Evolutionary conservation across 1,284 basidiomycete species (phyloP), one percentile per base, ranked within the genome.

Genomic region (Anthracocystis walkeri): DNA sequence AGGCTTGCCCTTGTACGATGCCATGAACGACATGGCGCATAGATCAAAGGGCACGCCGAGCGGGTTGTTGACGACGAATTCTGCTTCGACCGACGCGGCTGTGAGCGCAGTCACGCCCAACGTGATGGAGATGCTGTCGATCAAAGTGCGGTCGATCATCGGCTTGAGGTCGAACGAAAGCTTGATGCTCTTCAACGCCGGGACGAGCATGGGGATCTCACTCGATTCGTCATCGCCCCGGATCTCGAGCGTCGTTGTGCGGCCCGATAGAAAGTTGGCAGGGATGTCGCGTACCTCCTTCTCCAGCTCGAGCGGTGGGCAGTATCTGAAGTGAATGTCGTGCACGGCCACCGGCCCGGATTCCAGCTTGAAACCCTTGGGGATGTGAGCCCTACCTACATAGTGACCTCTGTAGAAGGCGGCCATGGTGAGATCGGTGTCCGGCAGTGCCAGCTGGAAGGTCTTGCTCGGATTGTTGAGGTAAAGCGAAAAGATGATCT

Each of bases 41-140:
- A 82, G 58, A 50, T 80, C 71, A 45, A 82, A 79, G 4, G 69
- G 61, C 7, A 82, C 77, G 11, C 62, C 73, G 1, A 82, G 57
- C 20, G 80, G 80, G 46, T 82, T 82, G 58, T 71, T 77, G 49
- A 82, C 65, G 16, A 77, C 71, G 27, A 78, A 82, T 20, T 65
- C 61, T 18, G 77, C 75, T 18, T 79, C 74, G 11, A 80, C 72
- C 25, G 74, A 71, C 7, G 70, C 63, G 8, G 75, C 56, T 6
- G 78, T 79, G 6, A 82, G 55, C 14, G 80, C 77, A n/a, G 65
- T 70, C 16, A 78, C 63, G n/a, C 78, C 75, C 6, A 82, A 48
- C 7, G 73, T 66, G 50, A 80, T 77, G 10, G 74, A 71, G 54
- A 82, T 80, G 55, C 66, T 74, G 38, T 80, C 78, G 29, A 82